Base-by-base conservation (phyloP, 2,329 filamentous ascomycete genomes). In the Incumbomyces lentus region DNA sequence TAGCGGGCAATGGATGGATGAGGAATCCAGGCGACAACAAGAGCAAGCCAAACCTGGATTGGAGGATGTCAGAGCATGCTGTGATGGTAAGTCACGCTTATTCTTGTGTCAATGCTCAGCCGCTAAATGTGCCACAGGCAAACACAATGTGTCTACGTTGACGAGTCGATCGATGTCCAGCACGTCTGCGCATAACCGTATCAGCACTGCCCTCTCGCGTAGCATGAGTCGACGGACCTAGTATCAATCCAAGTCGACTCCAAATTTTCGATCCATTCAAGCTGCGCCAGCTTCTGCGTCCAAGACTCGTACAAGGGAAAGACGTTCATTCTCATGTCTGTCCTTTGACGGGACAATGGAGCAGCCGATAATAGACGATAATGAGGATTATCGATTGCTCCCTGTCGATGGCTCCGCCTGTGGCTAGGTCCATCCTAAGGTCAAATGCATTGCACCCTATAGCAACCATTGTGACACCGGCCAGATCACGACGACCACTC, bases 51-150 rank as follows among this genome's bases (percentile, higher is more conserved):
- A 90, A 58, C 85, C 89, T 60, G 76, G 82, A 52, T 73, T 96
- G 58, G 90, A 96, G 72, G 95, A 98, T 64, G 92, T 98, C 54
- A 76, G 92, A 61, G 89, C 90, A 49, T 98, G 92, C 69, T 98
- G 92, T 66, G 92, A 96, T 76, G 92, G 89, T 90, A 75, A 40
- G 55, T 36, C 37, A 37, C 17, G 13, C 11, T 6, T n/a, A 37
- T 36, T 18, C 8, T 17, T 16, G 26, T 18, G 11, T 17, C 18
- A 11, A n/a, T 37, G 5, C 19, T 44, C 12, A 5, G 33, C 8
- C 13, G 3, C 6, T 16, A 36, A 37, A 44, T 33, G 26, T 37
- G 34, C 36, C 11, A 46, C 18, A 57, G 54, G 54, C 41, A 55
- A 57, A 48, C 54, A 57, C 38, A 51, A 57, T 16, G 54, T 57